These are phyloP conservation scores for Sugiyamaella americana DNA, from an alignment of 805 yeast genomes.

Conservation along the genomic window DNA sequence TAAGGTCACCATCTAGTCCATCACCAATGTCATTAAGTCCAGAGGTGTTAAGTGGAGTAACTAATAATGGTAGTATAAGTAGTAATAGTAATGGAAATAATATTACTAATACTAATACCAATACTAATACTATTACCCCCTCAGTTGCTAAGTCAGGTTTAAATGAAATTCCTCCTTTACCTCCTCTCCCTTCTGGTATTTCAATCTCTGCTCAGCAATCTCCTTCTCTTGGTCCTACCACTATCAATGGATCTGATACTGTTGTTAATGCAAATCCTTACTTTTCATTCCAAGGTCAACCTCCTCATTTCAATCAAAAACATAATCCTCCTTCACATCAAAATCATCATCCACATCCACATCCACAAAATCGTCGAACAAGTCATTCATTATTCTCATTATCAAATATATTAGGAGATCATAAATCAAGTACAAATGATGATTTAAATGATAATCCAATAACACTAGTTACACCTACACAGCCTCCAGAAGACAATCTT, in stretches of 20 bases:
- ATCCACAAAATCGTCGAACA: not conserved
- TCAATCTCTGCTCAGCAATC: conserved; percentile 24
- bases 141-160: conserved; percentile 6
- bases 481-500: conserved; percentile 20
- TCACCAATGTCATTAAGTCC: conserved; percentile 12
- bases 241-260: conserved; percentile 1
- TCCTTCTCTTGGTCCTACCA: conserved; percentile 13
- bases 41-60: not conserved
- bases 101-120: conserved; percentile 1
- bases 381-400: conserved; percentile 5
- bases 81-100: conserved; percentile 3
- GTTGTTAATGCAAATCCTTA: conserved; percentile 39
- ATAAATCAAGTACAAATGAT: not conserved
- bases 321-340: not conserved
- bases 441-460: not conserved
- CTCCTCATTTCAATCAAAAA: conserved; percentile 40
- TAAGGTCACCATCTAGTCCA: conserved; percentile 22
- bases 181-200: conserved; percentile 18
- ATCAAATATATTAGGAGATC: not conserved
- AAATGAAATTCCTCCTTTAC: conserved; percentile 6
- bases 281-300: conserved; percentile 53
- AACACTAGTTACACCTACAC: conserved; percentile 3
- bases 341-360: not conserved
- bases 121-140: conserved; percentile 8
- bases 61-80: no score